A percentile compares a stretch with the other conserved stretches of the same genome.
These are phyloP conservation scores for Pichia sp. DNA, from an alignment of 1,139 yeast species.

Conservation along the genomic window DNA sequence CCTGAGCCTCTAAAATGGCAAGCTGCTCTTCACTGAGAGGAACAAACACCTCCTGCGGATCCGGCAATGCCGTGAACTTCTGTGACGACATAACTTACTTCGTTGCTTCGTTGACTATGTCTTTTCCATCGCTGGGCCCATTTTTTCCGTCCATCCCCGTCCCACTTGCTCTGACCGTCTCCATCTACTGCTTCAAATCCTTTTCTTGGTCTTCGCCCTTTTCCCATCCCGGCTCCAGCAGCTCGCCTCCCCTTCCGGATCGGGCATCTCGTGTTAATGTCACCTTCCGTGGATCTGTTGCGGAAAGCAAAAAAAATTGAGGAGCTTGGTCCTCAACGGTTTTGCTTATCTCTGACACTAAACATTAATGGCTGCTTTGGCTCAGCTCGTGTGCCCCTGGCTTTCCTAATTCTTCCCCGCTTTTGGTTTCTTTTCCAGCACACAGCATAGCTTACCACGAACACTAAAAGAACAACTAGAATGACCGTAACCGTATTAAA, in stretches of 20 bases:
- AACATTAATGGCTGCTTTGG: not conserved
- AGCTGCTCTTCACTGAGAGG: constrained; percentile 76
- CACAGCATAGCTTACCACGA: not conserved
- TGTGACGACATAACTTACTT: not conserved
- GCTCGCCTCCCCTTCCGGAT: not conserved
- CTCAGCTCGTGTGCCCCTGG: not conserved
- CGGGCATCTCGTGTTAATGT: not conserved
- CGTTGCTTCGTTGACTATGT: not conserved
- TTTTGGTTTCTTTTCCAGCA: not conserved
- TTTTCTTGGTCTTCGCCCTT: not conserved
- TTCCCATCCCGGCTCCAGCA: not conserved
- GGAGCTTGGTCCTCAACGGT: not conserved
- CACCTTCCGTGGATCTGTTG: not conserved
- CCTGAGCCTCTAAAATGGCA: constrained; percentile 69
- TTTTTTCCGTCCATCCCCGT: not conserved
- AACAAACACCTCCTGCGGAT: constrained; percentile 33
- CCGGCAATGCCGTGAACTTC: constrained; percentile 28
- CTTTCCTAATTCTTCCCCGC: not conserved
- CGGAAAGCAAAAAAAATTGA: not conserved
- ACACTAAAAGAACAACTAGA: not conserved
- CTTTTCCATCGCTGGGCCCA: not conserved
- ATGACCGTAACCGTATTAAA: constrained; percentile 12
- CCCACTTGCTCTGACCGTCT: no score
- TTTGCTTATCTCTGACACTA: not conserved
- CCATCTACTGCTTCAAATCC: not conserved